Percentiles rank a stretch among this genome's conserved stretches.
These are phyloP conservation scores for Sporothrix protearum DNA, from an alignment of 2,329 filamentous ascomycete species.

Conservation along the genomic window DNA sequence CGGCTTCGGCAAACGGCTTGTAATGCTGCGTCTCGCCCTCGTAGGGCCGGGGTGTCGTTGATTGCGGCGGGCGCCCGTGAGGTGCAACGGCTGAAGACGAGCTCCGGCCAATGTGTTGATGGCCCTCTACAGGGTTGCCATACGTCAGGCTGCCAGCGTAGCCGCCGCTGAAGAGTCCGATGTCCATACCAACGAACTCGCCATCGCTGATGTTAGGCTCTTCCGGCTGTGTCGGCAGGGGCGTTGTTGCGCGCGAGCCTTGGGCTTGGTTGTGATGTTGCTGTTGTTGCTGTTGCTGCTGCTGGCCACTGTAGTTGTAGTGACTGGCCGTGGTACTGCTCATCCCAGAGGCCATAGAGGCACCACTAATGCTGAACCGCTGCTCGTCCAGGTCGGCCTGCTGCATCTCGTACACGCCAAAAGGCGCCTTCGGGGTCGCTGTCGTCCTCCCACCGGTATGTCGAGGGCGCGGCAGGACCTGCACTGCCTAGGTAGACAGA, in stretches of 20 bases:
- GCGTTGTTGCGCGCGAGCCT: constrained; percentile 31
- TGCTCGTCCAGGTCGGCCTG: constrained; percentile 78
- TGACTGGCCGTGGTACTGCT: constrained; percentile 20
- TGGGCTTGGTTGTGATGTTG: constrained; percentile 23
- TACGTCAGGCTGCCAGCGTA: constrained; percentile 55
- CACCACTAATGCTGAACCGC: constrained; percentile 52
- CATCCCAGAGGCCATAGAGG: constrained; percentile 39
- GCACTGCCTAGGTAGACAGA: not conserved
- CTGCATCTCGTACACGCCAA: constrained; percentile 77
- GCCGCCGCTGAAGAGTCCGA: constrained; percentile 70
- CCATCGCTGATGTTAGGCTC: constrained; percentile 62
- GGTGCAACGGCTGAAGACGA: constrained; percentile 36
- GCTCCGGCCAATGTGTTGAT: constrained; percentile 40
- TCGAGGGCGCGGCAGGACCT: constrained; percentile 30
- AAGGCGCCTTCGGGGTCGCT: constrained; percentile 86
- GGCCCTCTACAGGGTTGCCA: constrained; percentile 41
- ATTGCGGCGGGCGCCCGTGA: constrained; percentile 48
- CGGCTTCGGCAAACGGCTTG: constrained; percentile 55
- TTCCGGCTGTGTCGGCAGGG: constrained; percentile 48
- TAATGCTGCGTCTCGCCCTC: constrained; percentile 37
- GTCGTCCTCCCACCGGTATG: constrained; percentile 52
- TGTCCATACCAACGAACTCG: constrained; percentile 68
- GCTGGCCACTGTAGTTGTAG: constrained; percentile 19
- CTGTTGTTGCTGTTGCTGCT: constrained; percentile 27
- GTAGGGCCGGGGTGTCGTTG: constrained; percentile 42